Evolutionary conservation across 2,329 filamentous ascomycete genomes (phyloP).

Genomic region (Fusarium scirpi): DNA sequence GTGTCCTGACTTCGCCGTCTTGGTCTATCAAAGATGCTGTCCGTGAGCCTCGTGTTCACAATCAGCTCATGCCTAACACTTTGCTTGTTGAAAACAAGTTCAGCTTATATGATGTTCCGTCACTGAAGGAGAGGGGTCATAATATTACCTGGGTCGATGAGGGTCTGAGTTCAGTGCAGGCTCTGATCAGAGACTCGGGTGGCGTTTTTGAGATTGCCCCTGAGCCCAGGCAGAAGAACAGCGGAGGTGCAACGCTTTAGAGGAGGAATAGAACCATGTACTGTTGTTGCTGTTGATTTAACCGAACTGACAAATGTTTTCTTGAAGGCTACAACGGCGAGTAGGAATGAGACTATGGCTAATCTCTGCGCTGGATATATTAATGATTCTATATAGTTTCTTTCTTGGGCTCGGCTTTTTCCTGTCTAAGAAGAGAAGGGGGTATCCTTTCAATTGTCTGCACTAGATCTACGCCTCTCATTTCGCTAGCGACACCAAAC

Average conservation of each 20-base stretch:
- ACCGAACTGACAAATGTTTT: background rate
- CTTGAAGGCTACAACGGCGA: background rate
- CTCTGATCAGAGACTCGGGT: conserved; percentile 62
- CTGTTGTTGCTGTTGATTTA: background rate
- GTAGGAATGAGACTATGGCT: background rate
- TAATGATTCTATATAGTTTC: conserved; percentile 31
- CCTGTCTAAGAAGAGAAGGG: conserved; percentile 39
- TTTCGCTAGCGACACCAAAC: conserved; percentile 67
- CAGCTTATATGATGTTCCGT: conserved; percentile 70
- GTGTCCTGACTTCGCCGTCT: conserved; percentile 72
- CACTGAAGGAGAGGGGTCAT: conserved; percentile 74
- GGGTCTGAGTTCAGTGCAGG: conserved; percentile 77
- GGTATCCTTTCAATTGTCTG: conserved; percentile 55
- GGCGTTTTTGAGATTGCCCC: conserved; percentile 82
- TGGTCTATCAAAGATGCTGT: conserved; percentile 73
- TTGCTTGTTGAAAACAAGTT: conserved; percentile 77
- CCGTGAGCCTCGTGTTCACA: conserved; percentile 76
- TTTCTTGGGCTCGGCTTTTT: conserved; percentile 22
- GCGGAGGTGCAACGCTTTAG: conserved; percentile 69
- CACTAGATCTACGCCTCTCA: conserved; percentile 35
- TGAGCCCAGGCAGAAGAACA: conserved; percentile 80
- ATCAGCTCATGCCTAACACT: conserved; percentile 81
- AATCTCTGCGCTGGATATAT: conserved; percentile 11
- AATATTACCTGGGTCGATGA: conserved; percentile 76
- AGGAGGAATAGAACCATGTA: background rate